These are phyloP conservation scores for Tricholoma matsutake DNA, from an alignment of 768 basidiomycete species.

Conservation along the genomic window DNA sequence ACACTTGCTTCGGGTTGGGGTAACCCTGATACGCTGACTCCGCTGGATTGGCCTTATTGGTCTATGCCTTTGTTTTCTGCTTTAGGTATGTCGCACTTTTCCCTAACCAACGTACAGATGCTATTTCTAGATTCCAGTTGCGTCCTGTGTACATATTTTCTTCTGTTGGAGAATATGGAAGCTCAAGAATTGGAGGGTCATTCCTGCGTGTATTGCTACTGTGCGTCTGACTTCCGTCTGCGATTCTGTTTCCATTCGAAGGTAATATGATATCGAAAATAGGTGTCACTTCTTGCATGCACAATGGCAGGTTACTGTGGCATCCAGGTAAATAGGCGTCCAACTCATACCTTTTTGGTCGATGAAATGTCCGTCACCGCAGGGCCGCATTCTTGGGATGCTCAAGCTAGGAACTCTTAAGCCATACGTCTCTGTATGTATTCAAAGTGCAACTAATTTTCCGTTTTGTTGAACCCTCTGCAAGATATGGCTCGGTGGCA, in stretches of 20 bases:
- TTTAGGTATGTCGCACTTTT: conserved; percentile 1
- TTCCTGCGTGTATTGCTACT: conserved; percentile 6
- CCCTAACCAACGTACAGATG: not conserved
- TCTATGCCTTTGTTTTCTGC: conserved; percentile 8
- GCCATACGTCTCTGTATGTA: conserved; percentile 7
- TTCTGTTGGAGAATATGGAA: no score
- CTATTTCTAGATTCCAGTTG: conserved; percentile 3
- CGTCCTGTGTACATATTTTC: conserved; percentile 9
- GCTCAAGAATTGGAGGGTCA: not conserved
- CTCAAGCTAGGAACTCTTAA: not conserved
- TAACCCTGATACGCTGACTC: conserved; percentile 8
- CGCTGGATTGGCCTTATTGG: conserved; percentile 16
- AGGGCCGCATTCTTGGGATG: conserved; percentile 7
- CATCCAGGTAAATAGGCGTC: conserved; percentile 2
- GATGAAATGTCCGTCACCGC: not conserved
- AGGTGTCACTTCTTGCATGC: conserved; percentile 7
- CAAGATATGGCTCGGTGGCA: conserved; percentile 13
- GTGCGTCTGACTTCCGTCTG: conserved; percentile 1
- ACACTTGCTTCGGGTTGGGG: conserved; percentile 17
- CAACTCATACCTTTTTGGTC: not conserved
- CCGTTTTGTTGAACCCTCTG: not conserved
- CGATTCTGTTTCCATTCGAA: not conserved
- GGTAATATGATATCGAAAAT: not conserved
- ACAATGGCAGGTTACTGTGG: conserved; percentile 7
- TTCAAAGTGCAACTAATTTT: not conserved